Percentiles rank a stretch among this genome's conserved stretches.
These are phyloP conservation scores for Nemania sp. DNA, from an alignment of 2,329 filamentous ascomycete species.

Conservation along the genomic window DNA sequence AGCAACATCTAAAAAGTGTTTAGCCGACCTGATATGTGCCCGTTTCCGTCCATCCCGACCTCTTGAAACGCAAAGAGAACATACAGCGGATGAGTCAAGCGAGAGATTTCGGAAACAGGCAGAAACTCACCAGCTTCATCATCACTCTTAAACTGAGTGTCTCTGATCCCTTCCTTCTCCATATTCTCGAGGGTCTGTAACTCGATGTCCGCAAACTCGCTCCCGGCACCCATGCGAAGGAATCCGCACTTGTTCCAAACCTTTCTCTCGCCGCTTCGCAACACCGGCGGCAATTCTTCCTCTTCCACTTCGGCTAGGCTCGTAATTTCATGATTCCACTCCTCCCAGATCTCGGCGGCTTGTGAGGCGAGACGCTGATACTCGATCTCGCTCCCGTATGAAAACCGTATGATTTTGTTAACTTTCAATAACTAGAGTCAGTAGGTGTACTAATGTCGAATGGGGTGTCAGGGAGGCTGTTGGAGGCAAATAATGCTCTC, in stretches of 20 bases:
- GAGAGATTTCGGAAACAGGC: not conserved
- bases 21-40: not conserved
- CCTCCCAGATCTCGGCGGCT: slow-evolving; percentile 56
- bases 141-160: slow-evolving; percentile 45
- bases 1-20: slow-evolving; percentile 36
- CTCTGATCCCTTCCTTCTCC: slow-evolving; percentile 45
- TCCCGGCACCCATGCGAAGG: slow-evolving; percentile 44
- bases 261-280: slow-evolving; percentile 36
- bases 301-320: slow-evolving; percentile 24
- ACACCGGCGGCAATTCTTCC: slow-evolving; percentile 38
- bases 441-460: not conserved
- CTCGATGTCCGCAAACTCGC: slow-evolving; percentile 43
- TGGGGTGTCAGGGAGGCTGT: not conserved
- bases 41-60: not conserved
- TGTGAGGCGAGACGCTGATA: slow-evolving; percentile 61
- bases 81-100: not conserved
- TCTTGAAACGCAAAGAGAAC: not conserved
- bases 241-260: slow-evolving; percentile 47
- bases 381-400: slow-evolving; percentile 57
- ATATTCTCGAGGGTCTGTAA: slow-evolving; percentile 44
- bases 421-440: slow-evolving; percentile 35
- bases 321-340: slow-evolving; percentile 58
- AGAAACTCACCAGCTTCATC: slow-evolving; percentile 42
- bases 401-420: slow-evolving; percentile 59
- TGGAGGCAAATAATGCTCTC: not conserved